These are phyloP conservation scores for Wallacemonas sp. DNA, from an alignment of 208 protist species.

Conservation along the genomic window DNA sequence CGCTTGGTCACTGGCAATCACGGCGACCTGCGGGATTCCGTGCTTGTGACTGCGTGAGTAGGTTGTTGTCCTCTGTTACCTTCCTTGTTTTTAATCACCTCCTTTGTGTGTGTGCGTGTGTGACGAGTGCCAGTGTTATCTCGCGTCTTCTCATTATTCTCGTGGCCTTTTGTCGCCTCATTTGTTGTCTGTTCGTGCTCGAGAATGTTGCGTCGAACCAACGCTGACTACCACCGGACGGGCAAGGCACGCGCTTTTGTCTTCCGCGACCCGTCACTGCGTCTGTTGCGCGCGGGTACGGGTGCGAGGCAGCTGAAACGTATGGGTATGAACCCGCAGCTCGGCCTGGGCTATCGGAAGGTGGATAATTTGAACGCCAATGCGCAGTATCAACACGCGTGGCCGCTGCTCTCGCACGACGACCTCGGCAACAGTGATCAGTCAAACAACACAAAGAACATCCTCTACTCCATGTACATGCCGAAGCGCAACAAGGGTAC, in stretches of 20 bases:
- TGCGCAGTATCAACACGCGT: slow-evolving; percentile 86
- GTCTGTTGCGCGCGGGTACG: slow-evolving; percentile 61
- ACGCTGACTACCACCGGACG: slow-evolving; percentile 49
- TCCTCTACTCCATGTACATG: slow-evolving; percentile 91
- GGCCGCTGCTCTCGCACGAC: slow-evolving; percentile 86
- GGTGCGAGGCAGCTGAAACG: slow-evolving; percentile 69
- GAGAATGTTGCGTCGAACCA: slow-evolving; percentile 59
- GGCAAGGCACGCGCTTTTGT: slow-evolving; percentile 84
- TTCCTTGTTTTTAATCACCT: too few species aligned
- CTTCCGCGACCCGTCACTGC: slow-evolving; percentile 74
- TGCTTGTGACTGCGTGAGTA: too few species aligned
- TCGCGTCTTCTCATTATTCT: slow-evolving; percentile 7
- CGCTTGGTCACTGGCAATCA: too few species aligned
- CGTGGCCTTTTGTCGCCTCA: slow-evolving; percentile 9
- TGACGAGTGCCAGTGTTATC: too few species aligned
- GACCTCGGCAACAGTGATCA: slow-evolving; percentile 91
- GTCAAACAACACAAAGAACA: slow-evolving; percentile 87
- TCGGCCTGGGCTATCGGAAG: slow-evolving; percentile 57
- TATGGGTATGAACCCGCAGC: slow-evolving; percentile 68
- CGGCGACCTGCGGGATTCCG: too few species aligned
- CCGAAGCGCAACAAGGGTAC: slow-evolving; percentile 90
- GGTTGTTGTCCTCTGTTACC: too few species aligned
- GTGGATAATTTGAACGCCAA: slow-evolving; percentile 82
- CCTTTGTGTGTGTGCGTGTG: too few species aligned
- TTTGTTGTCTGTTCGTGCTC: neutral